phyloP scores from a whole-genome alignment of 192 early-diverging fungal species.

The Dispira simplex region DNA sequence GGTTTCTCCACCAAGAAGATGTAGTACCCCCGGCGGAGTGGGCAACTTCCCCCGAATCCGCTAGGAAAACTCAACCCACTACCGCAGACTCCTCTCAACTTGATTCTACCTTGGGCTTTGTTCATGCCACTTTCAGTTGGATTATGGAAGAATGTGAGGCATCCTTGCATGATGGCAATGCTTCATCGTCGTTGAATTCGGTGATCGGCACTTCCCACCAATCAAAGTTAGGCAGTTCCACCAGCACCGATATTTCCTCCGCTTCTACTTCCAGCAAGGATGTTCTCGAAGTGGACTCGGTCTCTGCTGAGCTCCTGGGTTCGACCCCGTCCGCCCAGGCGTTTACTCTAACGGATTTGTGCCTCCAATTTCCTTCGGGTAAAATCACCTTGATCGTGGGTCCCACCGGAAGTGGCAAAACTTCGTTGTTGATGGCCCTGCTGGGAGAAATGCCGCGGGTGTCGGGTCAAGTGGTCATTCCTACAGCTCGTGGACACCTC shows the following conservation, averaged over 20 bases:
- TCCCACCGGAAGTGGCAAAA: constrained; percentile 85
- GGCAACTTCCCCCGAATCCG: not conserved
- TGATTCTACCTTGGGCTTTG: constrained; percentile 44
- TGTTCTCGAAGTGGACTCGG: not conserved
- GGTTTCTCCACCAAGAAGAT: constrained; percentile 60
- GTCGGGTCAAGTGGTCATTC: constrained; percentile 19
- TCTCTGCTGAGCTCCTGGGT: not conserved
- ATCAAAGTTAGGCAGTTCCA: not conserved
- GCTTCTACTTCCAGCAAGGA: not conserved
- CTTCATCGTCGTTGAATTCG: not conserved
- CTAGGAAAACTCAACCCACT: not conserved
- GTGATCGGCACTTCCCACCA: not conserved
- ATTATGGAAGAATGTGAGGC: not conserved
- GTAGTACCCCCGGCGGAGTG: constrained; percentile 23
- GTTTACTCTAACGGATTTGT: constrained; percentile 46
- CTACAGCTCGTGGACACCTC: constrained; percentile 12
- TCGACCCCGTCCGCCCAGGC: not conserved
- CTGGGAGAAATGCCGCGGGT: constrained; percentile 61
- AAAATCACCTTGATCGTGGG: constrained; percentile 70
- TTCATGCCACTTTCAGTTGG: constrained; percentile 53
- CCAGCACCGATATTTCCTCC: not conserved
- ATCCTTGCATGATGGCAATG: constrained; percentile 6
- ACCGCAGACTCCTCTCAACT: constrained; percentile 18
- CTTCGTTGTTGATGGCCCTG: constrained; percentile 60
- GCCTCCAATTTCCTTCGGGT: constrained; percentile 46